Percentiles rank a stretch among this genome's conserved stretches.
Evolutionary conservation across 75 land plant genomes (phyloP).

Genomic region (Ceratopteris richardii): DNA sequence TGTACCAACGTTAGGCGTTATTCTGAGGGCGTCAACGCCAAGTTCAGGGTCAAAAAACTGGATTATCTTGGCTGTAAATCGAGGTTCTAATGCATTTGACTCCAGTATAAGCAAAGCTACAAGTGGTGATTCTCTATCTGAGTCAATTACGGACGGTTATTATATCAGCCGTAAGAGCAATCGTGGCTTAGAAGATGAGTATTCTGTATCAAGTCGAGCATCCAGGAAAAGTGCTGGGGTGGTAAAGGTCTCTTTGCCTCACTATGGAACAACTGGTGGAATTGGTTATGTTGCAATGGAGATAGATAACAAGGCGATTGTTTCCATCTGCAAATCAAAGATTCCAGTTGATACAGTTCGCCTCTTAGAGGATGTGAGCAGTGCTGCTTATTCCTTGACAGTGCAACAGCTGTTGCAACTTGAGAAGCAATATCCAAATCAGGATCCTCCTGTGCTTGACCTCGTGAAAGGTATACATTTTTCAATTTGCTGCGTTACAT

Average conservation of each 20-base stretch:
- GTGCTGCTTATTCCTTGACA: conserved; percentile 60
- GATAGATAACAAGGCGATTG: conserved; percentile 48
- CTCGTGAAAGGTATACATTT: conserved; percentile 59
- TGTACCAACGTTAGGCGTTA: conserved; percentile 5
- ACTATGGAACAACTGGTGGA: conserved; percentile 75
- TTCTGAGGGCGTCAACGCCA: conserved; percentile 51
- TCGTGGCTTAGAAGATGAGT: conserved; percentile 67
- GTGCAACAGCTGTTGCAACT: conserved; percentile 60
- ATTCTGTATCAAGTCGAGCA: conserved; percentile 29
- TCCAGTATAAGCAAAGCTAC: conserved; percentile 20
- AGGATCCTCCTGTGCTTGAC: conserved; percentile 79
- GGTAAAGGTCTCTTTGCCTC: conserved; percentile 66
- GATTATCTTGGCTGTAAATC: conserved; percentile 65
- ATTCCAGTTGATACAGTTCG: conserved; percentile 76
- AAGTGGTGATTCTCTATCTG: conserved; percentile 7
- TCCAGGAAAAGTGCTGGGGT: conserved; percentile 68
- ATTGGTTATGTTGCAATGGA: conserved; percentile 63
- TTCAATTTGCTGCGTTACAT: not conserved
- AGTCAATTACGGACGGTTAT: conserved; percentile 44
- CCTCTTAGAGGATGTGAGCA: conserved; percentile 70
- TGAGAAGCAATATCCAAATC: conserved; percentile 43
- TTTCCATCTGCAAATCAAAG: conserved; percentile 66
- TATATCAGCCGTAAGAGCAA: conserved; percentile 60
- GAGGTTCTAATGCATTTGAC: conserved; percentile 29
- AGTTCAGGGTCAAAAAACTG: conserved; percentile 67